Evolutionary conservation across 805 yeast genomes (phyloP), one percentile per base, ranked within the genome.

Genomic region (Ogataea sp.): DNA sequence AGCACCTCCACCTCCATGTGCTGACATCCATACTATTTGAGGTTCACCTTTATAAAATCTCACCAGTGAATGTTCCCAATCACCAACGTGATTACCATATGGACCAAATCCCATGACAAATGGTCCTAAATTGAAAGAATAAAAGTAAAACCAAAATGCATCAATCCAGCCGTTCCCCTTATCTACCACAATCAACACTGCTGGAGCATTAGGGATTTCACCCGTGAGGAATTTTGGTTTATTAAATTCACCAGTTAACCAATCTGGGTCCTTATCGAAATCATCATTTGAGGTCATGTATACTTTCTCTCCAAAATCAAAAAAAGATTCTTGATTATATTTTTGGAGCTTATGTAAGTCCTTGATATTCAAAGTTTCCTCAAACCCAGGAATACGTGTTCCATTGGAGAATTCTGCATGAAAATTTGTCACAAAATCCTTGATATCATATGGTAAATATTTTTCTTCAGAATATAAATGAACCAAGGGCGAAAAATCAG

Each of bases 41-140:
- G 98, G 97, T 42, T 68, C 62, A 1, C 96, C 95, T 3, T 81
- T 71, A 51, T 79, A 75, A 55, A 86, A 90, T 20, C 98, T 68
- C 13, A 88, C 90, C 27, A 90, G 62, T 1, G 94, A 78, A 58
- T 90, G 98, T 51, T 90, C 98, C 98, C 98, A 90, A 64, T 90
- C 98, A 6, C 97, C 98, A 26, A 93, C 78, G 55, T 90, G 98
- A 56, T 90, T 84, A 0, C 98, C 98, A 66, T 83, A 93, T 0
- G 98, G 98, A 0, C 98, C 98, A 28, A 75, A 73, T 3, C 97
- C 97, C 97, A 90, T 88, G 9, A 90, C 97, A 62, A 80, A 90
- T 0, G 98, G 97, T 0, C 98, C 98, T 47, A 85, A 66, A 56
- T 90, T 90, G 66, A 90, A 90, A 2, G 95, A 82, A 56, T 93